These are phyloP conservation scores for Myxozyma lipomycoides DNA, from an alignment of 805 yeast species.

Conservation along the genomic window DNA sequence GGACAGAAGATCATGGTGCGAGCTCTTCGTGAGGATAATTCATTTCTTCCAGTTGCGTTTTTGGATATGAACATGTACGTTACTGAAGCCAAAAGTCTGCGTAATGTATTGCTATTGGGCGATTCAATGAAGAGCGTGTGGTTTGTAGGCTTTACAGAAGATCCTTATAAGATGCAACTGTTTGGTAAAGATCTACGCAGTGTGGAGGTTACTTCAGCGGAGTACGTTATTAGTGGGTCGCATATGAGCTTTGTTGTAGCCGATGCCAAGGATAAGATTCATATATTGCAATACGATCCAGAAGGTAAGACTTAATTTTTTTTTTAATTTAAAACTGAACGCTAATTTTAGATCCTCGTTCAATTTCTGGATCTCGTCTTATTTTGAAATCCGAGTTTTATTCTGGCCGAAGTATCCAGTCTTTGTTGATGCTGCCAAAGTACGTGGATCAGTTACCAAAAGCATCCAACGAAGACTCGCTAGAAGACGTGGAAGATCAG, in stretches of 20 bases:
- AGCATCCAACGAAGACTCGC: slow-evolving; percentile 28
- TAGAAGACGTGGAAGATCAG: slow-evolving; percentile 26
- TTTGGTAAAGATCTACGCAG: slow-evolving; percentile 69
- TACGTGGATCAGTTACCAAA: neutral
- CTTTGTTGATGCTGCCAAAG: slow-evolving; percentile 34
- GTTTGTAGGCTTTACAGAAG: slow-evolving; percentile 87
- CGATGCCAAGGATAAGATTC: slow-evolving; percentile 64
- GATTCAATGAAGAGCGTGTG: slow-evolving; percentile 75
- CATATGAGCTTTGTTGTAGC: slow-evolving; percentile 63
- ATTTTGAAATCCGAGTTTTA: slow-evolving; percentile 68
- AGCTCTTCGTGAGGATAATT: slow-evolving; percentile 78
- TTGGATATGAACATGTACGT: slow-evolving; percentile 78
- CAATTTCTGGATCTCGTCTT: slow-evolving; percentile 73
- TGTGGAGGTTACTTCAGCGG: slow-evolving; percentile 65
- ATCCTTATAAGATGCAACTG: slow-evolving; percentile 80
- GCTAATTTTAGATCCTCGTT: slow-evolving; percentile 53
- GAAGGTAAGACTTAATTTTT: slow-evolving; percentile 41
- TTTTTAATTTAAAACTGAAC: neutral
- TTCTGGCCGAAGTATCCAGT: slow-evolving; percentile 48
- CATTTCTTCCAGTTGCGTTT: slow-evolving; percentile 90
- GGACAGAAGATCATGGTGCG: slow-evolving; percentile 80
- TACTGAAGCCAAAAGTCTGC: slow-evolving; percentile 74
- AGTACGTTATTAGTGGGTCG: slow-evolving; percentile 68
- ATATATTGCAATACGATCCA: slow-evolving; percentile 81
- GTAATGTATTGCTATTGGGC: slow-evolving; percentile 75